A percentile compares a stretch with the other conserved stretches of the same genome.
These are phyloP conservation scores for Thuidium tamariscinum DNA, from an alignment of 225 moss, liverwort and hornwort species.

Conservation along the genomic window DNA sequence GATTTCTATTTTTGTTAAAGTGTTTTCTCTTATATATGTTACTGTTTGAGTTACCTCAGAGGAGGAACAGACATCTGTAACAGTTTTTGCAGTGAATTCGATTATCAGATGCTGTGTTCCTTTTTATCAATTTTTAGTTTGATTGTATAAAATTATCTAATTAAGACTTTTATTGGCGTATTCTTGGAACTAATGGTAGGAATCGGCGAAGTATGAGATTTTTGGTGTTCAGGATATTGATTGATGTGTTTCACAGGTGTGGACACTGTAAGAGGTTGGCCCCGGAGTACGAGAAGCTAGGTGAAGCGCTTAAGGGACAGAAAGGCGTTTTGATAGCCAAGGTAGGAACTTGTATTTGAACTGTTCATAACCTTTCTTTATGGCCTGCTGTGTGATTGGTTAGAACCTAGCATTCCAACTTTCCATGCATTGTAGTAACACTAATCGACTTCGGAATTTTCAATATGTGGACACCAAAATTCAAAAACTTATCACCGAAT, in stretches of 20 bases:
- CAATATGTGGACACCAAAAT: not conserved
- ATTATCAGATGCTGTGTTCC: not conserved
- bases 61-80: not conserved
- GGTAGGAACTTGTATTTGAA: conserved; percentile 18
- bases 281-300: conserved; percentile 96
- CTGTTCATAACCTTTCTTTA: not conserved
- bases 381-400: not conserved
- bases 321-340: conserved; percentile 88
- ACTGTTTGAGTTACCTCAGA: not conserved
- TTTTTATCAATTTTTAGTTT: not conserved
- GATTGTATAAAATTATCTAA: not conserved
- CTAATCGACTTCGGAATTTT: not conserved
- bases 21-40: not conserved
- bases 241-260: conserved; percentile 42
- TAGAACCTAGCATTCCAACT: not conserved
- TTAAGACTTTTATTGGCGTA: not conserved
- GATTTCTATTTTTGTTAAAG: no score
- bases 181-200: not conserved
- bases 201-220: not conserved
- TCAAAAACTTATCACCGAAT: not conserved
- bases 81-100: not conserved
- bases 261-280: conserved; percentile 97
- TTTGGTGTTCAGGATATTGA: not conserved
- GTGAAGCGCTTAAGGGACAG: conserved; percentile 59
- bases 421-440: not conserved